Evolutionary conservation across 83 land plant species (phyloP), one percentile per base, ranked within the genome.

Genomic region (Isoetes engelmannii): DNA sequence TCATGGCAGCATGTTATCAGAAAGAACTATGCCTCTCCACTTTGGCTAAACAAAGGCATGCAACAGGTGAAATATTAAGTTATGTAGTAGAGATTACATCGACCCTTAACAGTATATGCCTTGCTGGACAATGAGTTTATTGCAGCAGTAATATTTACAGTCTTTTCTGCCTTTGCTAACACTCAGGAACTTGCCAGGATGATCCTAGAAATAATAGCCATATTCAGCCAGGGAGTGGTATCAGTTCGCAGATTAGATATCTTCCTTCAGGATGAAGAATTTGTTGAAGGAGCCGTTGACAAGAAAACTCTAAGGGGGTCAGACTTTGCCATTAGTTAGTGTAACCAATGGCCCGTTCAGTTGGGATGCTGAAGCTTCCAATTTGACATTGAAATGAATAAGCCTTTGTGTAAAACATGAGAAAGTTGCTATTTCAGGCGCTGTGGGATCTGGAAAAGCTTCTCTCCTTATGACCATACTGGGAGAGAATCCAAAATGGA

Each of bases 341-440:
- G 62, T 19, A 18, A 12, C 28, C 8, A 37, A 37, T 9, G 62
- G 4, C 18, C 4, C 28, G 63, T 83, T 45, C 69, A 69, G 28
- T 42, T 89, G 91, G 94, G 83, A 87, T 57, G 61, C 60, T 5
- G 68, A 78, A 7, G 21, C 67, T 56, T 6, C 66, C 8, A 15
- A 20, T 56, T 72, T 68, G 47, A 77, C 79, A 45, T 60, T 89
- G 65, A 67, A 49, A 61, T 63, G 68, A 6, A 57, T 86, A 28
- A 72, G 71, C 56, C 66, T 89, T 56, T 63, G 72, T 4, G 63
- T 84, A 44, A 59, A 49, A 6, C 21, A 56, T 8, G 85, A 75
- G 72, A 7, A 64, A 17, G 68, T 76, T 4, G 79, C 79, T 6
- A 54, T 76, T 3, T 76, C 69, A 55, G 74, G 79, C 6, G 69